These are phyloP conservation scores for Xylaria longipes DNA, from an alignment of 495 filamentous ascomycete genomes.

Conservation along the genomic window DNA sequence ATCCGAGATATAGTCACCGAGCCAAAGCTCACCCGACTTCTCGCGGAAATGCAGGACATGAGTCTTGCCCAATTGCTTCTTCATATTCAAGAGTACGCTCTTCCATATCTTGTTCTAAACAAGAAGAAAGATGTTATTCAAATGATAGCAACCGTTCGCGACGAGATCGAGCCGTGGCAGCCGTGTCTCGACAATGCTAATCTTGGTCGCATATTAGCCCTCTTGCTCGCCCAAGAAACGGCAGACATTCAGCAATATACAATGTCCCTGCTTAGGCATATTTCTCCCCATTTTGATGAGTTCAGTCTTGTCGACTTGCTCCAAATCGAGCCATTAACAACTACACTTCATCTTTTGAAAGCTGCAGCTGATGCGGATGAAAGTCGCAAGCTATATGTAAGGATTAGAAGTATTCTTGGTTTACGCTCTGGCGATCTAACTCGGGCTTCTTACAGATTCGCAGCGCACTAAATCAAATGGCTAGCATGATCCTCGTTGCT, in stretches of 20 bases:
- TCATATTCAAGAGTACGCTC: constrained; percentile 77
- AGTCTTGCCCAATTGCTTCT: constrained; percentile 74
- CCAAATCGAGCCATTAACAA: constrained; percentile 73
- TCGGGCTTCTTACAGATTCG: constrained; percentile 51
- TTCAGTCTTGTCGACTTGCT: constrained; percentile 71
- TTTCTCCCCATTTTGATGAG: constrained; percentile 71
- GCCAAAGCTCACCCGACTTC: constrained; percentile 79
- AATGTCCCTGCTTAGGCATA: constrained; percentile 68
- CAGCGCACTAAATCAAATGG: constrained; percentile 71
- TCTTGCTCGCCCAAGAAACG: constrained; percentile 75
- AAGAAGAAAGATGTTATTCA: constrained; percentile 79
- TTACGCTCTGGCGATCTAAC: constrained; percentile 12
- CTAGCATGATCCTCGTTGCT: constrained; percentile 65
- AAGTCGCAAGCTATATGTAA: constrained; percentile 59
- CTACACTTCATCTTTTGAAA: constrained; percentile 85
- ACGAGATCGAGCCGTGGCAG: constrained; percentile 51
- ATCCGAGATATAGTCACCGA: constrained; percentile 79
- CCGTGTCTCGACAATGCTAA: constrained; percentile 66
- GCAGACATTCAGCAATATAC: constrained; percentile 69
- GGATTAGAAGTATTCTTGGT: constrained; percentile 13
- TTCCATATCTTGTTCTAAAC: constrained; percentile 84
- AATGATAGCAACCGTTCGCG: constrained; percentile 77
- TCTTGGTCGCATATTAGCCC: constrained; percentile 76
- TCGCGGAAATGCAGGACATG: constrained; percentile 80
- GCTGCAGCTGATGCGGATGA: constrained; percentile 72